Evolutionary conservation across 106 monocot genomes (phyloP).

Genomic region (Dendrobium huoshanense): DNA sequence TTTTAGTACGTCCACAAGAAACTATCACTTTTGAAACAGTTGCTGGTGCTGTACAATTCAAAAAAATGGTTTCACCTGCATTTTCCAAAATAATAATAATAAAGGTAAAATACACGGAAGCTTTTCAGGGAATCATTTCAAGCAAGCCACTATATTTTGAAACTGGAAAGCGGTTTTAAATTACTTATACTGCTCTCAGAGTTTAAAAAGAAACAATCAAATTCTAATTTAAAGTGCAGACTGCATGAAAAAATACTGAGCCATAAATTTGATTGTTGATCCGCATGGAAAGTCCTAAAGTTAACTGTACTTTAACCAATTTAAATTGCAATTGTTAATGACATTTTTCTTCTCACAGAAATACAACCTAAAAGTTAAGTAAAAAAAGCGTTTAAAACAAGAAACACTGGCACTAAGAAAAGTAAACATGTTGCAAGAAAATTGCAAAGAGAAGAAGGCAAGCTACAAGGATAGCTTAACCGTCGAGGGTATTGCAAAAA

Average conservation of each 20-base stretch:
- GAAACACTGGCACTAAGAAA: not conserved
- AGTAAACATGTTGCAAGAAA: not conserved
- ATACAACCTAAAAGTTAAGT: not conserved
- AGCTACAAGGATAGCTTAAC: not conserved
- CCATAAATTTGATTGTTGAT: not conserved
- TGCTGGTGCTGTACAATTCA: constrained; percentile 59
- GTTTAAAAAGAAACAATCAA: not conserved
- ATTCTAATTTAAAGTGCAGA: not conserved
- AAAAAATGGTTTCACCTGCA: constrained; percentile 80
- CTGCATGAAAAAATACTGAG: not conserved
- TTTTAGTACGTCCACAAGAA: constrained; percentile 51
- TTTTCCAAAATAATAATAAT: not conserved
- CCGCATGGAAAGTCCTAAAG: not conserved
- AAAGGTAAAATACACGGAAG: not conserved
- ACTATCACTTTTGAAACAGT: constrained; percentile 81
- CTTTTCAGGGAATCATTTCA: not conserved
- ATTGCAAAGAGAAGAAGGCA: not conserved
- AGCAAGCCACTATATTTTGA: not conserved
- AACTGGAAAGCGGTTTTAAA: not conserved
- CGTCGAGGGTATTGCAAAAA: not conserved
- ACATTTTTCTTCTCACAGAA: not conserved
- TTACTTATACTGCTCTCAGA: not conserved
- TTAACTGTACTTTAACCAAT: not conserved
- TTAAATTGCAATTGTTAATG: not conserved
- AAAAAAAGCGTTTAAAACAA: not conserved